Evolutionary conservation across 371 early-diverging fungal species (phyloP), one percentile per base, ranked within the genome.

Genomic region (Lichtheimia ornata): DNA sequence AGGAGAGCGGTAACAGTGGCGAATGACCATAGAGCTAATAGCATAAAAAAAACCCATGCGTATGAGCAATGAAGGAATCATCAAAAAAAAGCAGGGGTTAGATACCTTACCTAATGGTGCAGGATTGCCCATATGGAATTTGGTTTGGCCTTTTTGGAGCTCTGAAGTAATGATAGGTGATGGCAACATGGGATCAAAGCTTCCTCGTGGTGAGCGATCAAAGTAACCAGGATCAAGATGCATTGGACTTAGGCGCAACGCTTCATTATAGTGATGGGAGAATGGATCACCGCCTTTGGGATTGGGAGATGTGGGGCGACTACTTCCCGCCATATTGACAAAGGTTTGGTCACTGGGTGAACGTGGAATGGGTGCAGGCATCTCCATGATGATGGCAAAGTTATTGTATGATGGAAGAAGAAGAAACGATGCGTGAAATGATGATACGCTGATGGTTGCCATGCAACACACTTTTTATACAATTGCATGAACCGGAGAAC

Each of bases 1-100:
- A 64, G 45, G 20, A 69, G 42, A 28, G 53, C 40, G 17, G 65
- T 69, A 40, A 69, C 70, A 24, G 62, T 56, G 12, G 64, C 63
- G 42, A 63, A 68, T 25, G 64, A 55, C 64, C 64, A 64, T 3
- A 62, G 55, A 27, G 53, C 66, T 54, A 5, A 22, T 22, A 22
- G 22, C 22, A 22, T 22, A 20, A 22, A 27, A 35, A 20, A 22
- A 27, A 35, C 35, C 35, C 35, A 11, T 35, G 35, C 9, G 35
- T 9, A 35, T 35, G 4, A 22, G 20, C 15, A 52, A 3, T 28
- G 22, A 56, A 42, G n/a, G 18, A 56, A 0, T 42, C 6, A 35
- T 13, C n/a, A 3, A 22, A 17, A 22, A 44, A 56, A 44, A 45
- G 35, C 27, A 14, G 20, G 43, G n/a, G 28, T 44, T 1, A 56